phyloP scores from a whole-genome alignment of 73 alveolate genomes.

The Paramecium sonneborni region DNA sequence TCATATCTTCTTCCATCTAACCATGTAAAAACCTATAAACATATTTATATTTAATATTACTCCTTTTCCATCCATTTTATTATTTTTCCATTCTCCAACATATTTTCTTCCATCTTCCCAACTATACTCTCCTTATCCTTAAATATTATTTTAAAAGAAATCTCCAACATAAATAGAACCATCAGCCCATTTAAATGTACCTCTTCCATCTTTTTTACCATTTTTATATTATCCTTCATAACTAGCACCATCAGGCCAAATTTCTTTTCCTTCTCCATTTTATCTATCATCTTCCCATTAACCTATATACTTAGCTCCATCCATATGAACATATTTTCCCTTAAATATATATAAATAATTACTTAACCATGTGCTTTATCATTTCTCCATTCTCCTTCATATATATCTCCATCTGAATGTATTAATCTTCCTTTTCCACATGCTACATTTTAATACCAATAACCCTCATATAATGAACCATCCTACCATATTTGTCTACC shows the following conservation, averaged over 20 bases:
- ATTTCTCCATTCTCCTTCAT: constrained; percentile 85
- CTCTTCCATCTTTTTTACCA: constrained; percentile 78
- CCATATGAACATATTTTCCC: constrained; percentile 78
- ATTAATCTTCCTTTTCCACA: constrained; percentile 77
- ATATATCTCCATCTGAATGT: constrained; percentile 79
- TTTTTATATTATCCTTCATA: constrained; percentile 73
- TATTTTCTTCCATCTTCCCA: constrained; percentile 85
- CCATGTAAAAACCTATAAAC: constrained; percentile 72
- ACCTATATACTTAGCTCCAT: constrained; percentile 79
- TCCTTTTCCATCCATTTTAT: constrained; percentile 86
- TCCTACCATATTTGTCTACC: constrained; percentile 86
- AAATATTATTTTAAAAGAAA: constrained; percentile 75
- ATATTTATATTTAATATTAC: background rate
- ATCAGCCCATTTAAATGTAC: constrained; percentile 80
- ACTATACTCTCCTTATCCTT: constrained; percentile 80
- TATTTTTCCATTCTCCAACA: constrained; percentile 80
- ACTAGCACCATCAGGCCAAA: constrained; percentile 82
- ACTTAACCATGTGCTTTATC: constrained; percentile 81
- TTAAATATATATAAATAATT: background rate
- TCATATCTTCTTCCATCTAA: constrained; percentile 78
- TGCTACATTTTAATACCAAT: constrained; percentile 82
- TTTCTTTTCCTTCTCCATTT: constrained; percentile 79
- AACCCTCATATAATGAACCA: constrained; percentile 90
- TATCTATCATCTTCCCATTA: constrained; percentile 76
- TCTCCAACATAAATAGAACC: constrained; percentile 74